Base-by-base conservation (phyloP, 1,139 yeast species). In the Saccharomyces pastorianus region DNA sequence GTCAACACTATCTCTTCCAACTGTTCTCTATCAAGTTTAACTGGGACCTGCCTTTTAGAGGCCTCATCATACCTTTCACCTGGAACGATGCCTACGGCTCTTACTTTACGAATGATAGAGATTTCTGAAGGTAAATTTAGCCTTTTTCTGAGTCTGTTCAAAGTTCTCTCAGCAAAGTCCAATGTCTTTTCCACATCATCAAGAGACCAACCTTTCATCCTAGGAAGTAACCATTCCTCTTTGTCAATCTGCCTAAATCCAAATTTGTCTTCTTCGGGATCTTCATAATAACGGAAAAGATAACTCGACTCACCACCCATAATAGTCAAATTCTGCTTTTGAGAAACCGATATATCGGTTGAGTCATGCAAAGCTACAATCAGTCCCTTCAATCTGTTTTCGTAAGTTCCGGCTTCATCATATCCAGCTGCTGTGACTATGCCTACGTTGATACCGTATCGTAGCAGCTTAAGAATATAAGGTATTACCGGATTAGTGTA, bases 401-500 rank as follows among this genome's bases (percentile, higher is more conserved):
- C 81, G 71, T 93, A 93, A 64, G 82, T 83, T 1, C 79, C 80
- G 1, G 96, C 96, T 20, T 90, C 95, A 28, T 89, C 84, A 69
- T 93, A 93, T 13, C 99, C 99, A 0, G 99, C 98, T 1, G 99
- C 99, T 0, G 99, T 93, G 25, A 93, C 97, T 49, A 93, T 90
- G 0, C 96, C 98, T 14, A 93, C 89, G 58, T 78, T 81, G 42
- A 91, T 76, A 53, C 81, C 82, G 56, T 78, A 73, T 28, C 76
- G 69, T 50, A 93, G 74, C 53, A 93, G 71, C 14, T 72, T 72
- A 34, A 91, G 61, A 51, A 93, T 69, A 52, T 83, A 72, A 1
- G 76, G 72, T 7, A 90, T 81, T 3, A 90, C 82, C 1, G 84
- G 83, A 47, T 85, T 85, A 54, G 78, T 79, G 7, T 72, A 69